phyloP scores from a whole-genome alignment of 2,329 filamentous ascomycete genomes.

The Stemphylium lycopersici region DNA sequence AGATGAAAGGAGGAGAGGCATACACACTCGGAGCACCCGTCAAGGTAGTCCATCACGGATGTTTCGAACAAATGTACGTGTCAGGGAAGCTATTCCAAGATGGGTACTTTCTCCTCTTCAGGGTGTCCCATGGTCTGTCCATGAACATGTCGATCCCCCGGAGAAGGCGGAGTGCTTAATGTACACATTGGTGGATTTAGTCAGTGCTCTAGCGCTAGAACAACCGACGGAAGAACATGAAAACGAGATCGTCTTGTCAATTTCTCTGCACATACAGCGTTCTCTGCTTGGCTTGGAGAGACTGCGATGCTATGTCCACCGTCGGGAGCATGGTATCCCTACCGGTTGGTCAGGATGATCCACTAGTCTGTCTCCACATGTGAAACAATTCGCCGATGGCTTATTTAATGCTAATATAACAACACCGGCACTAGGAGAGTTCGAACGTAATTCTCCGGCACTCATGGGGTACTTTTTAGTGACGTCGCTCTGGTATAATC shows the following conservation, averaged over 20 bases:
- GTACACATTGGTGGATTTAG: slow-evolving; percentile 22
- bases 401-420: slow-evolving; percentile 29
- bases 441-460: slow-evolving; percentile 17
- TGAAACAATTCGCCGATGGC: slow-evolving; percentile 29
- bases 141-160: slow-evolving; percentile 1
- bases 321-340: slow-evolving; percentile 10
- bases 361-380: slow-evolving; percentile 12
- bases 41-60: slow-evolving; percentile 5
- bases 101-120: slow-evolving; percentile 5
- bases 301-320: slow-evolving; percentile 1
- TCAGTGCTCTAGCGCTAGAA: slow-evolving; percentile 4
- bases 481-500: background rate
- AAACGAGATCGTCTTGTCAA: background rate
- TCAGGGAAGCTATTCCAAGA: slow-evolving; percentile 8
- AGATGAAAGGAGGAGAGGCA: slow-evolving; percentile 11
- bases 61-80: slow-evolving; percentile 14
- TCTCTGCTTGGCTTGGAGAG: background rate
- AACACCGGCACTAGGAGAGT: slow-evolving; percentile 4
- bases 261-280: background rate
- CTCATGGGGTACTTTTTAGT: background rate
- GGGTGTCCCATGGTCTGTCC: background rate
- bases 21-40: slow-evolving; percentile 13
- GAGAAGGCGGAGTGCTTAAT: background rate
- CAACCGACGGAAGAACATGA: slow-evolving; percentile 13
- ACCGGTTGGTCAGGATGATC: slow-evolving; percentile 6